These are phyloP conservation scores for Chaetomium globosum DNA, from an alignment of 2,329 filamentous ascomycete species.

Conservation along the genomic window DNA sequence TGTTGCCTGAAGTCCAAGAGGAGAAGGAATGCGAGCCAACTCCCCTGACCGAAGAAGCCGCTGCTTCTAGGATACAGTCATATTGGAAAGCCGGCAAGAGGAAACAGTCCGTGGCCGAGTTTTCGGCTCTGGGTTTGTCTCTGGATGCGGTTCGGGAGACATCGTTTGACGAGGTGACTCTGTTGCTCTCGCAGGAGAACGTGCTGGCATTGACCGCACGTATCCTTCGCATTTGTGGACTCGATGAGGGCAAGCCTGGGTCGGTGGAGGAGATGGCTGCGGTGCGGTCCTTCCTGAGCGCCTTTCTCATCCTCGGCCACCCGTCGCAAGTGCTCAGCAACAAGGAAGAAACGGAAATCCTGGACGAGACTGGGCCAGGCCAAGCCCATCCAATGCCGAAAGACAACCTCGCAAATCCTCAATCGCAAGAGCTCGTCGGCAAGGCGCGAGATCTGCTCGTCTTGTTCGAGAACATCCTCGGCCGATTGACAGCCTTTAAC, in stretches of 20 bases:
- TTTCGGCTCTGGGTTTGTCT: conserved; percentile 66
- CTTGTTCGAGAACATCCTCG: conserved; percentile 74
- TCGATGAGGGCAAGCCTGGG: conserved; percentile 65
- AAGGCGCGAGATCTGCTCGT: conserved; percentile 78
- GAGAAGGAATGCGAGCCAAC: conserved; percentile 51
- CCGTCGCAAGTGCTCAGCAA: conserved; percentile 76
- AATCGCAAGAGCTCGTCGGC: conserved; percentile 70
- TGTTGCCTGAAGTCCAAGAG: conserved; percentile 55
- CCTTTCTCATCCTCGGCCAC: conserved; percentile 78
- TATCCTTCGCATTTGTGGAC: conserved; percentile 68
- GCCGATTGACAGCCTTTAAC: conserved; percentile 66
- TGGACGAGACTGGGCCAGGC: conserved; percentile 57
- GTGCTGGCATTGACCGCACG: conserved; percentile 68
- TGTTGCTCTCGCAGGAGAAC: conserved; percentile 66
- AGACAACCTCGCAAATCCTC: conserved; percentile 62
- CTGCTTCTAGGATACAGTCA: conserved; percentile 67
- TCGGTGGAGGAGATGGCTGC: conserved; percentile 70
- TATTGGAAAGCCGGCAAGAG: conserved; percentile 67
- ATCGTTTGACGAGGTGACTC: conserved; percentile 73
- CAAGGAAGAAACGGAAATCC: conserved; percentile 62
- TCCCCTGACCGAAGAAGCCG: conserved; percentile 60
- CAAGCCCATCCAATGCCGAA: conserved; percentile 50
- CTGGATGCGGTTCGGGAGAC: conserved; percentile 71
- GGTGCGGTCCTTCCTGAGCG: conserved; percentile 75
- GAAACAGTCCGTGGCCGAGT: conserved; percentile 64